Conservation (phyloP, 169 alveolate genomes). For the Plasmodium relictum region DNA sequence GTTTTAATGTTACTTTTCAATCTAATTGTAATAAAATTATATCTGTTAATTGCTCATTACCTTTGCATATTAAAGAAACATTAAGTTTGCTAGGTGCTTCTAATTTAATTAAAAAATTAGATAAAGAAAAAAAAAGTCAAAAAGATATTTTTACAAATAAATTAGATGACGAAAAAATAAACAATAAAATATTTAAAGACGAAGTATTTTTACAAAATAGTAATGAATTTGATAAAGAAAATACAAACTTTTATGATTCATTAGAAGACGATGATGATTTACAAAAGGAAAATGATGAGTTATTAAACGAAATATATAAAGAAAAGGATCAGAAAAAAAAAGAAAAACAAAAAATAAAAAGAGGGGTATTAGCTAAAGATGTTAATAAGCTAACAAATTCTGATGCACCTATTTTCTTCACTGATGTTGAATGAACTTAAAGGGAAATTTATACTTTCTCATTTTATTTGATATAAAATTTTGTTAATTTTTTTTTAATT, state of each 20-base stretch:
- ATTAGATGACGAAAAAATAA: not conserved
- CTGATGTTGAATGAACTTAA: conserved; percentile 32
- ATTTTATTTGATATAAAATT: no score
- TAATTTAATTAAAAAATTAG: conserved; percentile 10
- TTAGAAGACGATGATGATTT: conserved; percentile 7
- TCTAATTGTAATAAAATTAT: conserved; percentile 32
- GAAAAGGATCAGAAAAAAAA: conserved; percentile 15
- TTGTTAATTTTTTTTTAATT: no score
- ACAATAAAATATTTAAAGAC: conserved; percentile 4
- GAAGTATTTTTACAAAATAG: not conserved
- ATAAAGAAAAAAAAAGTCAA: not conserved
- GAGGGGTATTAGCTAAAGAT: conserved; percentile 43
- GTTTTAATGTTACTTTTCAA: conserved; percentile 51
- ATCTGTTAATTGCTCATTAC: conserved; percentile 10
- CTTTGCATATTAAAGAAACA: conserved; percentile 44
- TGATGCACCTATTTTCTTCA: conserved; percentile 64
- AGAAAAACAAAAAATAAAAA: conserved; percentile 2
- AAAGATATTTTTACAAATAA: not conserved
- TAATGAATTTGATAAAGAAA: not conserved
- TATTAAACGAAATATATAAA: conserved; percentile 35
- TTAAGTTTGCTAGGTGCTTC: conserved; percentile 47
- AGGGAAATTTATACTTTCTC: no score
- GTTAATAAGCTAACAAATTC: conserved; percentile 1
- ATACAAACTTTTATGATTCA: conserved; percentile 4
- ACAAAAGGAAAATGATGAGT: conserved; percentile 26